Conservation (phyloP, 345 rosid genomes). For the Populus alba region DNA sequence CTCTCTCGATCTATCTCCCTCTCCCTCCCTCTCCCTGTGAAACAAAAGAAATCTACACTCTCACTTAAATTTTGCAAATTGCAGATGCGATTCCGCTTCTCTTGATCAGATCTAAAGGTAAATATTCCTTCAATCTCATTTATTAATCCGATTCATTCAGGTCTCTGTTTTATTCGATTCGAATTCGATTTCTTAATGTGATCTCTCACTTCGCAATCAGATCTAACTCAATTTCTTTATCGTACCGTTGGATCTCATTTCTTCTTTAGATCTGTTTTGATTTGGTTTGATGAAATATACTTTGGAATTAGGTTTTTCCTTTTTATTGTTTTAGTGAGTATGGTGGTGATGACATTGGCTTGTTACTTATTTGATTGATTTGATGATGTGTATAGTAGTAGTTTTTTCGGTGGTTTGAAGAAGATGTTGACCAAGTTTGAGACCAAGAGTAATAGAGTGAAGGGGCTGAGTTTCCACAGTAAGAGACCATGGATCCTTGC, state of each 20-base stretch:
- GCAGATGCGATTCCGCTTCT: constrained; percentile 4
- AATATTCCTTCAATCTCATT: neutral
- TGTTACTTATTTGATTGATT: neutral
- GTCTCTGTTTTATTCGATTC: neutral
- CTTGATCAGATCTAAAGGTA: constrained; percentile 16
- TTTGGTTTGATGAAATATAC: neutral
- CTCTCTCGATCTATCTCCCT: neutral
- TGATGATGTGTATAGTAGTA: neutral
- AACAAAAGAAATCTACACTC: neutral
- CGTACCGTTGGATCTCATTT: too few relatives aligned
- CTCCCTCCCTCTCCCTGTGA: neutral
- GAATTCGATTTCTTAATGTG: neutral
- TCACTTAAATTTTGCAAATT: neutral
- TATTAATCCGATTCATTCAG: neutral
- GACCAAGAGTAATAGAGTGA: constrained; percentile 97
- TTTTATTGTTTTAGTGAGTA: neutral
- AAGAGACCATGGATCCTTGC: constrained; percentile 99
- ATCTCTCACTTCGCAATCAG: neutral
- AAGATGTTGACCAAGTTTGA: constrained; percentile 96
- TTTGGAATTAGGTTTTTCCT: neutral
- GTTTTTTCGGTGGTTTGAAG: constrained; percentile 4
- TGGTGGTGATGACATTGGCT: neutral
- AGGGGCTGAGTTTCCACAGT: constrained; percentile 92
- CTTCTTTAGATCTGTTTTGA: neutral
- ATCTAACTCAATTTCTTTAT: neutral